Percentiles rank a stretch among this genome's conserved stretches.
Conservation (phyloP, 2,329 filamentous ascomycete species). For the Ampelomyces quisqualis region DNA sequence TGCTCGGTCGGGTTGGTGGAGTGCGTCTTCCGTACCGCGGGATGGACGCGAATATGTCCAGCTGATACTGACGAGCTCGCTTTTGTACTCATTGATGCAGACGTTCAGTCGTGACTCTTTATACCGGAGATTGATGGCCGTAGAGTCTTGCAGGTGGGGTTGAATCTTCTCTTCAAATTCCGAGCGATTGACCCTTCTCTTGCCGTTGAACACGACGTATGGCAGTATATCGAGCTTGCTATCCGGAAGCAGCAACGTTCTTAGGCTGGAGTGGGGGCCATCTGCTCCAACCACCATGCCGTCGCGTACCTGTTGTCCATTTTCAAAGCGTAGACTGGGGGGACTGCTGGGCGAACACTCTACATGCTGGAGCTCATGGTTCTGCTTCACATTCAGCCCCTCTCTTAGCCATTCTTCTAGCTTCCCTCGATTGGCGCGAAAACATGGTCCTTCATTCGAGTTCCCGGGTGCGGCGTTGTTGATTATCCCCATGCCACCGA, state of each 20-base stretch:
- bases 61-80: slow-evolving; percentile 37
- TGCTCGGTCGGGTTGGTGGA: slow-evolving; percentile 40
- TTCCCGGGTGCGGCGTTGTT: slow-evolving; percentile 4
- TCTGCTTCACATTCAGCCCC: slow-evolving; percentile 42
- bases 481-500: slow-evolving; percentile 27
- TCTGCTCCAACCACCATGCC: slow-evolving; percentile 41
- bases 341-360: slow-evolving; percentile 5
- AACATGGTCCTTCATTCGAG: slow-evolving; percentile 11
- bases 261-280: slow-evolving; percentile 42
- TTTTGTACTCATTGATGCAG: slow-evolving; percentile 28
- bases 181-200: slow-evolving; percentile 24
- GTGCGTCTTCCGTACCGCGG: slow-evolving; percentile 25
- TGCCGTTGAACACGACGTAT: slow-evolving; percentile 41
- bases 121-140: slow-evolving; percentile 25
- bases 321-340: slow-evolving; percentile 9
- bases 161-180: slow-evolving; percentile 17
- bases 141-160: slow-evolving; percentile 15
- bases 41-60: slow-evolving; percentile 46
- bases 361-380: slow-evolving; percentile 22
- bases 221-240: slow-evolving; percentile 37
- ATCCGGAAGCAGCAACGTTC: slow-evolving; percentile 27
- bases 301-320: slow-evolving; percentile 11
- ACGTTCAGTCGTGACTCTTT: slow-evolving; percentile 32
- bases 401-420: slow-evolving; percentile 41
- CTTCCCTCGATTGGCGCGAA: slow-evolving; percentile 41